Evolutionary conservation across 1,284 basidiomycete genomes (phyloP).

Genomic region (Ganoderma meredithae): DNA sequence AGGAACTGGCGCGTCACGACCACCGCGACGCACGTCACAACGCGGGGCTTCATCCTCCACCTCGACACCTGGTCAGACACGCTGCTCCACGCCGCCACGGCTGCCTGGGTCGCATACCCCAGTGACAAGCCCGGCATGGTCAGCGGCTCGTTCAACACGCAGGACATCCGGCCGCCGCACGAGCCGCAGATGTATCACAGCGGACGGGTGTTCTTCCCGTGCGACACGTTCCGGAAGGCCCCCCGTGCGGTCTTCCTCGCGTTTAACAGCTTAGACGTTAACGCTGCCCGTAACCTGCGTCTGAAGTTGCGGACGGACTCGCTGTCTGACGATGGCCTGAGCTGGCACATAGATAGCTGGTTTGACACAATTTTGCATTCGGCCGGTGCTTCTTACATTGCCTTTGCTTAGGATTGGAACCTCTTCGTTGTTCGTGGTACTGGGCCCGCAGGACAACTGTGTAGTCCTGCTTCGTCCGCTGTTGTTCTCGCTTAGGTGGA

Average conservation of each 20-base stretch:
- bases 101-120: slow-evolving; percentile 17
- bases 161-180: slow-evolving; percentile 10
- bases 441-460: too few species aligned
- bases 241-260: not conserved
- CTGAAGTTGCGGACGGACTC: not conserved
- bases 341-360: slow-evolving; percentile 3
- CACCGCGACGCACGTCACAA: not conserved
- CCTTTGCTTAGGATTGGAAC: not conserved
- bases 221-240: not conserved
- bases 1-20: slow-evolving; percentile 1
- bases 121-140: slow-evolving; percentile 7
- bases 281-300: not conserved
- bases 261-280: not conserved
- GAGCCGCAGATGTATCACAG: slow-evolving; percentile 5
- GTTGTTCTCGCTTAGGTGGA: too few species aligned
- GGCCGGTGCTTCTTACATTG: slow-evolving; percentile 4
- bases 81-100: slow-evolving; percentile 9
- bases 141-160: slow-evolving; percentile 16
- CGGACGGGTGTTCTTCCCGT: not conserved
- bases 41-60: slow-evolving; percentile 17
- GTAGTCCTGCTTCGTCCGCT: too few species aligned
- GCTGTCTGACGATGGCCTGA: slow-evolving; percentile 4
- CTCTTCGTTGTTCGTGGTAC: not conserved
- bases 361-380: slow-evolving; percentile 2
- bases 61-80: slow-evolving; percentile 20